These are phyloP conservation scores for Mrakia blollopis DNA, from an alignment of 768 basidiomycete species.

Conservation along the genomic window DNA sequence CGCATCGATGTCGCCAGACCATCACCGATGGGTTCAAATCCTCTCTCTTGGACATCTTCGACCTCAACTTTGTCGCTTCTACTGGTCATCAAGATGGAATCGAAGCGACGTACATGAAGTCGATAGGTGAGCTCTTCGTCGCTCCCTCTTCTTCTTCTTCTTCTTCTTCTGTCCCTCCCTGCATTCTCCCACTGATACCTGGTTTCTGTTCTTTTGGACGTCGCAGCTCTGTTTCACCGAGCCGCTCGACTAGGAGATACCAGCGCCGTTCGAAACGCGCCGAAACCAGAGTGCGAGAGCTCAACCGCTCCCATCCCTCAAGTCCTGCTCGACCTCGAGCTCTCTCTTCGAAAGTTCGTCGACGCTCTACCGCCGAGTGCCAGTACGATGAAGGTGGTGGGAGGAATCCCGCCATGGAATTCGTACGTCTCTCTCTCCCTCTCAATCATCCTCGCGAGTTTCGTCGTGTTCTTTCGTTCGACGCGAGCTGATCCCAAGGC, in stretches of 20 bases:
- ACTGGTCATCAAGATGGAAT: neutral
- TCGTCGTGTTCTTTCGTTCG: neutral
- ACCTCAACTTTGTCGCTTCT: neutral
- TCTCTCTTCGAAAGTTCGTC: neutral
- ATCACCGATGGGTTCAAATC: neutral
- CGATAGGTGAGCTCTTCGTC: neutral
- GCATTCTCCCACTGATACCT: no score
- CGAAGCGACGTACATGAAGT: neutral
- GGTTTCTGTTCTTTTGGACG: neutral
- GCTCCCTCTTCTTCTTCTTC: neutral
- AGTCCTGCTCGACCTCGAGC: neutral
- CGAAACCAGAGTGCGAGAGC: neutral
- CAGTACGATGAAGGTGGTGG: neutral
- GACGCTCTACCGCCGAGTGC: neutral
- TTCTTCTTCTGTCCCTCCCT: neutral
- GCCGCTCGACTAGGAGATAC: neutral
- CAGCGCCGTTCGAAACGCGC: neutral
- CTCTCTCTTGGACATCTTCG: neutral
- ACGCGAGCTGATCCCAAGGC: neutral
- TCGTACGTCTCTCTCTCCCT: neutral
- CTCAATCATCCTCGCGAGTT: neutral
- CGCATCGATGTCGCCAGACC: neutral
- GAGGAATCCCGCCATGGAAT: neutral
- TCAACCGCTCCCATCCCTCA: neutral
- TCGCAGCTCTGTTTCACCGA: neutral